phyloP scores from a whole-genome alignment of 768 basidiomycete species.

The Suillus occidentalis region DNA sequence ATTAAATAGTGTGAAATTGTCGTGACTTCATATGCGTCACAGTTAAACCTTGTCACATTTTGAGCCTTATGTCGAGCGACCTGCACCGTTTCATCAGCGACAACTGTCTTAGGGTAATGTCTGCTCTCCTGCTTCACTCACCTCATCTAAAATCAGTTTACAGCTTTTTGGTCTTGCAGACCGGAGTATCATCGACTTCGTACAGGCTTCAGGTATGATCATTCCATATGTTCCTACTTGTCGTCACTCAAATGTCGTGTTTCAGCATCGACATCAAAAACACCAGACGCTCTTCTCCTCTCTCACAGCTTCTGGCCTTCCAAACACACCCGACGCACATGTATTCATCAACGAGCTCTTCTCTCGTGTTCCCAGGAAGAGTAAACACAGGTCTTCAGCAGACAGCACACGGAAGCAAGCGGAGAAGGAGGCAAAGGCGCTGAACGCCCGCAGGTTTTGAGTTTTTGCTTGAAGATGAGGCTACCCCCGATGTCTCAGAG shows the following conservation, averaged over 20 bases:
- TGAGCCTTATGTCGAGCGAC: slow-evolving; percentile 53
- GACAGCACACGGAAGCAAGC: slow-evolving; percentile 57
- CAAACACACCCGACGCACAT: slow-evolving; percentile 78
- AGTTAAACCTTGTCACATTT: neutral
- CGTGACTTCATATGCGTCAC: neutral
- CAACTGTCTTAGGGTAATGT: slow-evolving; percentile 65
- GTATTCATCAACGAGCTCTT: slow-evolving; percentile 79
- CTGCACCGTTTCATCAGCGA: slow-evolving; percentile 77
- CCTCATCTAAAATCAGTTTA: slow-evolving; percentile 5
- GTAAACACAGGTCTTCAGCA: slow-evolving; percentile 51
- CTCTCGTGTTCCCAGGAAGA: slow-evolving; percentile 72
- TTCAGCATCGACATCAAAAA: slow-evolving; percentile 80
- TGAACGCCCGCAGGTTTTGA: slow-evolving; percentile 75
- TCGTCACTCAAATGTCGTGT: slow-evolving; percentile 3
- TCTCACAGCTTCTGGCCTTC: slow-evolving; percentile 76
- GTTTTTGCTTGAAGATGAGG: slow-evolving; percentile 82
- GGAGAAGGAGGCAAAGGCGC: slow-evolving; percentile 71
- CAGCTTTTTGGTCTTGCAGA: slow-evolving; percentile 87
- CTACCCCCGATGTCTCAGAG: slow-evolving; percentile 40
- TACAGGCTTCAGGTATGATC: slow-evolving; percentile 75
- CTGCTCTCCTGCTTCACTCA: neutral
- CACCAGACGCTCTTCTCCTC: slow-evolving; percentile 70
- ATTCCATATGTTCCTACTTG: neutral
- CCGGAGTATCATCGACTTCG: slow-evolving; percentile 81
- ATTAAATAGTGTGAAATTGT: neutral